Evolutionary conservation across 2,329 filamentous ascomycete species (phyloP).

Genomic region (Gremmenia infestans): DNA sequence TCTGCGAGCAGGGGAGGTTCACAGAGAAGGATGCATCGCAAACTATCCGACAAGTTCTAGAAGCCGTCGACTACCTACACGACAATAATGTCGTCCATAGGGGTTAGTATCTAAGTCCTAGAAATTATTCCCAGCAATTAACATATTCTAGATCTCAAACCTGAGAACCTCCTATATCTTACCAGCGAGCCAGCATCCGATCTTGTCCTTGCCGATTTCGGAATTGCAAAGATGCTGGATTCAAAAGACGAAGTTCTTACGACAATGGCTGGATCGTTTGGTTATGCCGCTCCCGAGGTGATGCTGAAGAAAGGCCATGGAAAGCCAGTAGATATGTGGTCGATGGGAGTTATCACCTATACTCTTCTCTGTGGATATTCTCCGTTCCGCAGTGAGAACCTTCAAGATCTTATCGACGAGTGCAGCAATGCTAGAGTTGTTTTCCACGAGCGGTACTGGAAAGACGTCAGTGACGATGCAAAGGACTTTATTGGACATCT

Average conservation of each 20-base stretch:
- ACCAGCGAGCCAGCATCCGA: slow-evolving; percentile 72
- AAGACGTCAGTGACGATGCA: slow-evolving; percentile 89
- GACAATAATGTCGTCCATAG: slow-evolving; percentile 92
- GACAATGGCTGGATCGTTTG: slow-evolving; percentile 98
- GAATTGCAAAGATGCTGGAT: slow-evolving; percentile 97
- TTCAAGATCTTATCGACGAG: slow-evolving; percentile 90
- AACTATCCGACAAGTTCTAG: slow-evolving; percentile 90
- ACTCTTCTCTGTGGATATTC: slow-evolving; percentile 97
- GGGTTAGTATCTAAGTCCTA: slow-evolving; percentile 46
- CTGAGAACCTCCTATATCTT: slow-evolving; percentile 93
- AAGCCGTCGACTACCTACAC: slow-evolving; percentile 91
- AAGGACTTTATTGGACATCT: slow-evolving; percentile 88
- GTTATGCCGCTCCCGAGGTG: slow-evolving; percentile 94
- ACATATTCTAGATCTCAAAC: slow-evolving; percentile 73
- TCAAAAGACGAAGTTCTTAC: slow-evolving; percentile 86
- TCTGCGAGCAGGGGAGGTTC: slow-evolving; percentile 96
- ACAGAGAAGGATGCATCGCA: slow-evolving; percentile 91
- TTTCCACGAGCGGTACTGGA: slow-evolving; percentile 98
- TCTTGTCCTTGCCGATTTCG: slow-evolving; percentile 92
- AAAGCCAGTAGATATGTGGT: slow-evolving; percentile 99
- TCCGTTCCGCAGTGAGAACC: slow-evolving; percentile 91
- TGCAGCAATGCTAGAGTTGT: slow-evolving; percentile 78
- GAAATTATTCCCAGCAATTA: slow-evolving; percentile 9
- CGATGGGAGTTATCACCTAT: slow-evolving; percentile 96
- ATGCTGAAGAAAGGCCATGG: slow-evolving; percentile 98